Conservation (phyloP, 345 rosid species). For the Arabidopsis thaliana region TAIR10.1 NC_003074.8:4002001-4002500, state of each 20-base stretch:
- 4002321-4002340: slow-evolving; percentile 34
- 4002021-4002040: slow-evolving; percentile 72
- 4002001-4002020: slow-evolving; percentile 76
- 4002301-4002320: slow-evolving; percentile 29
- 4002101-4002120: slow-evolving; percentile 28
- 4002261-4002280: background rate
- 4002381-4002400: slow-evolving; percentile 91
- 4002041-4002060: slow-evolving; percentile 82
- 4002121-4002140: slow-evolving; percentile 24
- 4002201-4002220: slow-evolving; percentile 14
- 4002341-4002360: slow-evolving; percentile 37
- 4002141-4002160: slow-evolving; percentile 7
- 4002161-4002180: slow-evolving; percentile 9
- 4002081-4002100: slow-evolving; percentile 56
- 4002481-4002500: slow-evolving; percentile 23
- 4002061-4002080: slow-evolving; percentile 97
- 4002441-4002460: slow-evolving; percentile 28
- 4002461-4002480: slow-evolving; percentile 8
- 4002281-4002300: slow-evolving; percentile 28
- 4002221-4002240: slow-evolving; percentile 12
- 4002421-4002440: slow-evolving; percentile 46
- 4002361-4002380: slow-evolving; percentile 87
- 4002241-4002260: background rate
- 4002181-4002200: slow-evolving; percentile 7
- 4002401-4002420: slow-evolving; percentile 97